Percentiles rank a stretch among this genome's conserved stretches.
Conservation (phyloP, 129 eudicot species). For the Scalesia atractyloides region DNA sequence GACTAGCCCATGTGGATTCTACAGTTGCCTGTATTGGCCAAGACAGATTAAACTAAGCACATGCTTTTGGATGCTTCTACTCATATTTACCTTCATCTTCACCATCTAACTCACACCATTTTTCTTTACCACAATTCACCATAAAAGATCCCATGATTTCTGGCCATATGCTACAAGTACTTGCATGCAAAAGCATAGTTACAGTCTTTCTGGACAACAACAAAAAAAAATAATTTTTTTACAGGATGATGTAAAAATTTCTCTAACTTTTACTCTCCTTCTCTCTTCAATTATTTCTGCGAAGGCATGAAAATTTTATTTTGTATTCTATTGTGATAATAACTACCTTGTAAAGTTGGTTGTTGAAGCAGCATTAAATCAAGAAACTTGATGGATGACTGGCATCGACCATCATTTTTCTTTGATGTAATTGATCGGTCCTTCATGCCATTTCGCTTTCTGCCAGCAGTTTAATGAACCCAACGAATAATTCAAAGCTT, state of each 20-base stretch:
- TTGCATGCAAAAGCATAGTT: slow-evolving; percentile 29
- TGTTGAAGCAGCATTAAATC: slow-evolving; percentile 51
- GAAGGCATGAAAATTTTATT: slow-evolving; percentile 25
- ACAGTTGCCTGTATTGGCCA: slow-evolving; percentile 47
- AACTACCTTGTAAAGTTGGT: slow-evolving; percentile 48
- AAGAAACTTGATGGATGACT: slow-evolving; percentile 31
- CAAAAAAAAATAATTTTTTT: slow-evolving; percentile 2
- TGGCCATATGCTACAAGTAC: slow-evolving; percentile 25
- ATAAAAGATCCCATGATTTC: slow-evolving; percentile 23
- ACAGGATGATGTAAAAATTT: slow-evolving; percentile 5
- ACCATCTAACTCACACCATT: slow-evolving; percentile 30
- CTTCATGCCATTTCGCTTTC: slow-evolving; percentile 51
- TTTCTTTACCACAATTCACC: slow-evolving; percentile 38
- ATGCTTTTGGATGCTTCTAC: slow-evolving; percentile 35
- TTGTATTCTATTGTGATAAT: slow-evolving; percentile 32
- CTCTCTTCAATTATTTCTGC: slow-evolving; percentile 46
- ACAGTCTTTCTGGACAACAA: not conserved
- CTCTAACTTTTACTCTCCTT: slow-evolving; percentile 16
- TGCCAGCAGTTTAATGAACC: slow-evolving; percentile 50
- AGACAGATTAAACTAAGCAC: slow-evolving; percentile 48
- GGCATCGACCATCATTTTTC: slow-evolving; percentile 46
- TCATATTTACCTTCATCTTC: slow-evolving; percentile 21
- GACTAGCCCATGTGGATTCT: slow-evolving; percentile 57
- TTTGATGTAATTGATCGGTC: slow-evolving; percentile 53
- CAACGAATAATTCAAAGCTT: slow-evolving; percentile 40